Evolutionary conservation across 2,329 filamentous ascomycete genomes (phyloP), one percentile per base, ranked within the genome.

Genomic region (Scedosporium boydii): DNA sequence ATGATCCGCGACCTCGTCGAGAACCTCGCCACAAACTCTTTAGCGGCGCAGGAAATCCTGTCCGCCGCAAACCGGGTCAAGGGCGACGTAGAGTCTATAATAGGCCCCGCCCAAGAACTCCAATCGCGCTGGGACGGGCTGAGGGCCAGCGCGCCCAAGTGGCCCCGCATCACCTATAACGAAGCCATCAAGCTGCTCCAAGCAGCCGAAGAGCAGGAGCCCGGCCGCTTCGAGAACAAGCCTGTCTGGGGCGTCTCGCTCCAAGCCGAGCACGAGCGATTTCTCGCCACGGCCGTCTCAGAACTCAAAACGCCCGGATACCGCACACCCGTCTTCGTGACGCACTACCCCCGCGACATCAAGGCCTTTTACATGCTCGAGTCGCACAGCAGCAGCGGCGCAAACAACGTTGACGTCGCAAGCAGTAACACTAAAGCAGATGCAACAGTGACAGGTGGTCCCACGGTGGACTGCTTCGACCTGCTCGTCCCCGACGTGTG

Each of bases 211-310:
- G 61, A 60, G 26, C 18, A 41, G 2, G 56, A 51, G 38, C n/a
- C 27, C 12, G 72, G 78, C 38, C 73, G 80, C 6, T 97, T 98
- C 69, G 78, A 85, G 59, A 84, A 88, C 71, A 75, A 78, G 57
- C 90, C 91, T 3, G 77, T 77, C 2, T 95, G 91, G 87, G 84
- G 87, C 41, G 77, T 80, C 29, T 90, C 90, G 21, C 81, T 99
- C 34, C 90, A 95, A 69, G 88, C 93, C 1, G 93, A 98, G 73
- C 95, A 99, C 76, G 95, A 99, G 76, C 91, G 87, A 71, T 96
- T 87, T 72, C 82, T 99, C 61, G 92, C 95, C 58, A 80, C 84
- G 61, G 78, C 78, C 27, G 70, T 93, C 55, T 87, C 87, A 27
- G 78, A 76, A 58, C 71, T 75, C 62, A 65, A 73, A 59, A 74